Base-by-base conservation (phyloP, 441 rosid genomes). In the Bocquillonia castaneifolia region DNA sequence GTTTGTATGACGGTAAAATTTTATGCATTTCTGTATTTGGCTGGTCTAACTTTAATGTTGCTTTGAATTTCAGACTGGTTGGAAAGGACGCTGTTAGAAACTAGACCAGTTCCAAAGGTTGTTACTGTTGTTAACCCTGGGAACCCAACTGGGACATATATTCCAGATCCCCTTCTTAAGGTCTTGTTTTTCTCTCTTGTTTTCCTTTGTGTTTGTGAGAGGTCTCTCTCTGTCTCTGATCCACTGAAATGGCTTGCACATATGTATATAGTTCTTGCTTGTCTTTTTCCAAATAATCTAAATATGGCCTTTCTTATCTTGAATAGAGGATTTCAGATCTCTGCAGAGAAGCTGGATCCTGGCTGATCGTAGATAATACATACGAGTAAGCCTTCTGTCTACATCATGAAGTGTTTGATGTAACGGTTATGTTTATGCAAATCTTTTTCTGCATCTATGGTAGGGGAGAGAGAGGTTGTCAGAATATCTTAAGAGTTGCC, bases 341-440 rank as follows among this genome's bases (percentile, higher is more conserved):
- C 53, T 95, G 98, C 86, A 83, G 67, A 72, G 72, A 80, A 63
- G 92, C 96, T 58, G 98, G 98, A 60, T 88, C 90, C 72, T 95
- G 98, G 99, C 93, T 95, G 52, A 85, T 95, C 67, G 92, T 95
- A 7, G 99, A 95, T 79, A 95, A 95, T 76, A 95, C 99, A 72
- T 95, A 89, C 12, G 99, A 95, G 99, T 92, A 85, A 86, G 98
- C 74, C 50, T 69, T 75, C 68, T 42, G 50, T 60, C 70, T 64
- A 25, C 10, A 12, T 58, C 63, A 14, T 48, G 12, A 26, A 55
- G 18, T 29, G 23, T 66, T 51, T 42, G 58, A 40, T 58, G 17
- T 64, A 61, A 10, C 25, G 53, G 61, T 29, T 18, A 25, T 52
- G 20, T 37, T 42, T 64, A 12, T 57, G 2, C 36, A 20, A 50